Evolutionary conservation across 441 rosid species (phyloP), one percentile per base, ranked within the genome.

Genomic region (Populus hybrid): DNA sequence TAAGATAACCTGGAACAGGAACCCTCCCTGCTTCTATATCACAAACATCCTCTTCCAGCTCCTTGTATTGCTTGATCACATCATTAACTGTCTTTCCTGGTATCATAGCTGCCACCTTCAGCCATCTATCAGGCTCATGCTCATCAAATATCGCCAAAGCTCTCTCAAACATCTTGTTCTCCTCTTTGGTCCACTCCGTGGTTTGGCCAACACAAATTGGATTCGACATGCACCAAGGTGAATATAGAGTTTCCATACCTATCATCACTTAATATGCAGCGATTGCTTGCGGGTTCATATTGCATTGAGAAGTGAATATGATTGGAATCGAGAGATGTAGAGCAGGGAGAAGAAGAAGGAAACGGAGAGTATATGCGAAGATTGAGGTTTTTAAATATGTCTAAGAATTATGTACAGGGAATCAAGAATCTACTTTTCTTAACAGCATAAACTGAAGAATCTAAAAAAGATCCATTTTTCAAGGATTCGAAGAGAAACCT

Each of bases 21-120:
- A 92, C 85, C 69, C 88, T 80, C 30, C 99, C 99, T 0, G 99
- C 97, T 82, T 95, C 99, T 23, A 95, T 95, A 53, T 95, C 94
- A 32, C 90, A 86, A 18, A 95, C 95, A 72, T 95, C 99, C 64
- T 94, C 98, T 78, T 89, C 97, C 69, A 95, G 86, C 77, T 94
- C 94, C 81, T 73, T 88, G 76, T 95, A 95, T 75, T 94, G 99
- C 81, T 90, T 90, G 78, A 94, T 90, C 67, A 95, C 99, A 81
- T 95, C 99, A 18, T 85, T 87, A 4, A 89, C 92, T 1, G 97
- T 88, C 86, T 93, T 95, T 0, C 95, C 97, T 0, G 99, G 99
- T 50, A 95, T 91, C 94, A 87, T 85, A 3, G 91, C 89, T 0
- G 99, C 98, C 26, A 95, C 97, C 81, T 87, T 91, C 23, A 50